Base-by-base conservation (phyloP, 1,284 basidiomycete genomes). In the Heterobasidion parviporum region DNA sequence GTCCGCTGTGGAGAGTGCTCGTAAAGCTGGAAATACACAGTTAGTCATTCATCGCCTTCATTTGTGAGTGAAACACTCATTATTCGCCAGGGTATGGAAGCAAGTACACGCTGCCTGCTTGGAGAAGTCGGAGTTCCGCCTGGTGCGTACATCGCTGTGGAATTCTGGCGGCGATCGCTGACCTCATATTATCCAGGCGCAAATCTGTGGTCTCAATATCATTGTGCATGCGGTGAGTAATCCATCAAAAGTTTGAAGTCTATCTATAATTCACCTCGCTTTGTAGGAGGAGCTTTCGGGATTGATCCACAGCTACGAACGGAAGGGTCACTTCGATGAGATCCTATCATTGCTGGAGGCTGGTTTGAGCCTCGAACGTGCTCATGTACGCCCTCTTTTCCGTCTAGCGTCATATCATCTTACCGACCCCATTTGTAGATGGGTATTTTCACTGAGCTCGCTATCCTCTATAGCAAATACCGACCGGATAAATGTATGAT, bases 11-110 rank as follows among this genome's bases (percentile, higher is more conserved):
- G 97, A 99, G 72, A 97, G 96, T 61, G 97, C 97, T 16, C 82
- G 97, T 61, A 99, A 99, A 72, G 97, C 97, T 16, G 97, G 97
- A 35, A 99, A 99, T 70, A 99, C 97, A 9, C 94, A 97, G 89
- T 91, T 63, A 64, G 85, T 76, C 16, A 35, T 54, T 47, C 54
- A 43, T 35, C 14, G 18, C 32, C 18, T 10, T 18, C 10, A 3
- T 26, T 34, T 41, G 52, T 9, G n/a, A 49, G 45, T 50, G 43
- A 59, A 10, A 51, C 57, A 49, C 52, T 65, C 50, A 65, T 54
- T 35, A 8, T 45, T 18, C 20, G 38, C 4, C 59, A 91, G 89
- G 72, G 97, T 99, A n/a, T 99, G 97, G 97, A 98, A 98, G 75
- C 97, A 99, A 72, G 97, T 99, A 58, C 96, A 99, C 64, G 92